phyloP scores from a whole-genome alignment of 345 rosid genomes.

The Sisymbrium altissimum region DNA sequence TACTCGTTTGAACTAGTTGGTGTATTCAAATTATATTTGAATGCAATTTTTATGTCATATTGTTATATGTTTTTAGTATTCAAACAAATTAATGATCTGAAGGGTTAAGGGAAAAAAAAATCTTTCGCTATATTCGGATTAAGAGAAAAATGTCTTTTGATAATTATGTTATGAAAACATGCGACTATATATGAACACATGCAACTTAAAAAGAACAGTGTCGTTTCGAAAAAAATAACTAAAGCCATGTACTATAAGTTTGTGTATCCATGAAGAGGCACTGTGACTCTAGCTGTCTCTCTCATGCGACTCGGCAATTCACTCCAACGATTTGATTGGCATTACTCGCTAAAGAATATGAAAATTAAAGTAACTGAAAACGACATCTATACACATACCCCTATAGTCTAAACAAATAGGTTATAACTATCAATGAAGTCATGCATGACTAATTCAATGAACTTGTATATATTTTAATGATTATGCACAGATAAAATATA shows the following conservation, averaged over 20 bases:
- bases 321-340: constrained; percentile 17
- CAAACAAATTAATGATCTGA: neutral
- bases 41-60: neutral
- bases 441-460: constrained; percentile 15
- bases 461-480: constrained; percentile 5
- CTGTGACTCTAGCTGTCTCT: constrained; percentile 27
- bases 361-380: constrained; percentile 27
- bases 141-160: neutral
- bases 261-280: constrained; percentile 30
- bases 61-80: neutral
- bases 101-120: neutral
- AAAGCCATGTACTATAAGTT: constrained; percentile 6
- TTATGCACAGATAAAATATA: neutral
- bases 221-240: neutral
- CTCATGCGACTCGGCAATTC: constrained; percentile 33
- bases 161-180: neutral
- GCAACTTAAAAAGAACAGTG: neutral
- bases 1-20: neutral
- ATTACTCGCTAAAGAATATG: neutral
- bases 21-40: neutral
- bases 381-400: neutral
- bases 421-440: constrained; percentile 19
- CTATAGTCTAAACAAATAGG: neutral
- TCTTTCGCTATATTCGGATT: neutral
- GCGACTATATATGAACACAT: neutral